phyloP scores from a whole-genome alignment of 179 eudicot species.

The Beta lomatogona region DNA sequence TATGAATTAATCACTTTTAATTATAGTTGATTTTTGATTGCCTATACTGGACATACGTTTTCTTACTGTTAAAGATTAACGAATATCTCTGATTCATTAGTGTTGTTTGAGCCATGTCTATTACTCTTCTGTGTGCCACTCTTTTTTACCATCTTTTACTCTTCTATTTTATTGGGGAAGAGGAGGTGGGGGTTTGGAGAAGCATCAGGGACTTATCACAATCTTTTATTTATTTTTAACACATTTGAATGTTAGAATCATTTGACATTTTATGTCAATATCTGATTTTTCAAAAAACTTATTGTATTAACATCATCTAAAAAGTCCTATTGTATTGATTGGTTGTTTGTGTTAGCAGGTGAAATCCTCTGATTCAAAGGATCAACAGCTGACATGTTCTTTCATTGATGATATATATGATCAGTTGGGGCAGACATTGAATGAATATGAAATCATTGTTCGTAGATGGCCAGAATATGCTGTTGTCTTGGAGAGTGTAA shows the following conservation, averaged over 20 bases:
- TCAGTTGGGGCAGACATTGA: constrained; percentile 62
- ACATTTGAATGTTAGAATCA: neutral
- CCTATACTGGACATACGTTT: neutral
- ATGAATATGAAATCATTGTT: constrained; percentile 72
- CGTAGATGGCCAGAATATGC: constrained; percentile 92
- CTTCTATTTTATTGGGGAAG: neutral
- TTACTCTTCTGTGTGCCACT: neutral
- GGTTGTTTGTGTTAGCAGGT: constrained; percentile 29
- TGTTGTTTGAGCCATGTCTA: neutral
- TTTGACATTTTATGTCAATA: too few species aligned
- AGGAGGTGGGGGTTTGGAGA: neutral
- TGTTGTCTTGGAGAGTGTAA: constrained; percentile 69
- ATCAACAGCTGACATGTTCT: constrained; percentile 63
- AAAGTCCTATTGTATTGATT: neutral
- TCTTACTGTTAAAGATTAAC: neutral
- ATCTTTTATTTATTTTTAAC: neutral
- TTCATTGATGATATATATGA: constrained; percentile 79
- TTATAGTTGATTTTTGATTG: neutral
- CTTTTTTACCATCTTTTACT: too few species aligned
- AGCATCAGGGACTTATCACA: neutral
- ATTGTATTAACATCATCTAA: neutral
- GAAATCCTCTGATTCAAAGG: constrained; percentile 57
- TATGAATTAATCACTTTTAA: constrained; percentile 23
- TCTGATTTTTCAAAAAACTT: neutral
- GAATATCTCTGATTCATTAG: neutral